These are phyloP conservation scores for Vaccinium vitisidaea DNA, from an alignment of 148 eudicot genomes.

Conservation along the genomic window DNA sequence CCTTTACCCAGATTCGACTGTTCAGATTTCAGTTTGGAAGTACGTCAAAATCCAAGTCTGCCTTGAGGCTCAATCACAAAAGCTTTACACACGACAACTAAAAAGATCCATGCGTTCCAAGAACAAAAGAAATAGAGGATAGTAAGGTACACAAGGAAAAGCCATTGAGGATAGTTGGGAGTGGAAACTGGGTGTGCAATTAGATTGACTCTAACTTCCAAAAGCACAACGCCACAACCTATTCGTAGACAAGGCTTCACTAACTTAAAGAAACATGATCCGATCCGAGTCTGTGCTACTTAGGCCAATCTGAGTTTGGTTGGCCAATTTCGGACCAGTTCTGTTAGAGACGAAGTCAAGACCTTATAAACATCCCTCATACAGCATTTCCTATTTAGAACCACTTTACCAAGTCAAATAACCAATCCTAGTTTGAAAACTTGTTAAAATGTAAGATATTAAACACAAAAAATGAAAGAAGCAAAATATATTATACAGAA, in stretches of 20 bases:
- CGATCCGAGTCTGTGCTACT: neutral
- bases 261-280: neutral
- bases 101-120: neutral
- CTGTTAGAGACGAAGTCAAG: neutral
- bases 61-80: neutral
- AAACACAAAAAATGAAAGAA: neutral
- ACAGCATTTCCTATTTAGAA: neutral
- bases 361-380: neutral
- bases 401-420: neutral
- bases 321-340: neutral
- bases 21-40: neutral
- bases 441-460: neutral
- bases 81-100: neutral
- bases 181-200: neutral
- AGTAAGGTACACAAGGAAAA: neutral
- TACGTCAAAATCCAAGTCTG: neutral
- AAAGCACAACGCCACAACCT: neutral
- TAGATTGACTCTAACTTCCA: neutral
- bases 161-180: neutral
- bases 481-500: neutral
- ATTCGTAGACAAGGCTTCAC: neutral
- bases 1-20: neutral
- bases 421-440: neutral
- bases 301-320: neutral
- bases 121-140: neutral